Evolutionary conservation across 331 rosid species (phyloP).

Genomic region (Acacia pycnantha): DNA sequence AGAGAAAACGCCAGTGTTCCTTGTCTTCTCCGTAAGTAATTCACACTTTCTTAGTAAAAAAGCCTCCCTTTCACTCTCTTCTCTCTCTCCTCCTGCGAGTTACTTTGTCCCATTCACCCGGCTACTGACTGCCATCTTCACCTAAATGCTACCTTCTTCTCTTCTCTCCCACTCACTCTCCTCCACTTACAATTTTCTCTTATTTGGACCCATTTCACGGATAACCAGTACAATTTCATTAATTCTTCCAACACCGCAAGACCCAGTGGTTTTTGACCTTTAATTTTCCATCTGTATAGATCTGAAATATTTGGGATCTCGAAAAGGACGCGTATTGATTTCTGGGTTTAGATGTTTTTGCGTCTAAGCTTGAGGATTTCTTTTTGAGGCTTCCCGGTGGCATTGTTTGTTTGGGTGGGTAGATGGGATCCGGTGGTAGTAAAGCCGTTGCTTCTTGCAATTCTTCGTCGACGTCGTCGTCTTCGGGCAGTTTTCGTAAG

Average conservation of each 20-base stretch:
- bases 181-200: background rate
- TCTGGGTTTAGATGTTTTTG: conserved; percentile 34
- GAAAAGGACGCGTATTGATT: conserved; percentile 34
- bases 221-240: background rate
- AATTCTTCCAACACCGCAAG: conserved; percentile 4
- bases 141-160: conserved; percentile 28
- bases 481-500: conserved; percentile 42
- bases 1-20: conserved; percentile 17
- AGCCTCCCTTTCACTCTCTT: conserved; percentile 14
- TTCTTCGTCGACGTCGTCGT: conserved; percentile 35
- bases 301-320: conserved; percentile 39
- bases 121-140: conserved; percentile 39
- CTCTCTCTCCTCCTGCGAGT: conserved; percentile 31
- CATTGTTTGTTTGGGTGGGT: background rate
- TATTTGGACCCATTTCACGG: conserved; percentile 24
- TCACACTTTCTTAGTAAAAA: conserved; percentile 24
- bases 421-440: conserved; percentile 88
- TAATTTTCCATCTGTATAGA: conserved; percentile 28
- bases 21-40: conserved; percentile 14
- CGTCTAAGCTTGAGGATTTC: background rate
- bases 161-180: conserved; percentile 12
- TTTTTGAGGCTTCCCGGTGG: background rate
- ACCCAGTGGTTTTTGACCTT: conserved; percentile 16
- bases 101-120: conserved; percentile 49
- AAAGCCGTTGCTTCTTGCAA: conserved; percentile 46